Base-by-base conservation (phyloP, 805 yeast genomes). In the Blastobotrys peoriensis region DNA sequence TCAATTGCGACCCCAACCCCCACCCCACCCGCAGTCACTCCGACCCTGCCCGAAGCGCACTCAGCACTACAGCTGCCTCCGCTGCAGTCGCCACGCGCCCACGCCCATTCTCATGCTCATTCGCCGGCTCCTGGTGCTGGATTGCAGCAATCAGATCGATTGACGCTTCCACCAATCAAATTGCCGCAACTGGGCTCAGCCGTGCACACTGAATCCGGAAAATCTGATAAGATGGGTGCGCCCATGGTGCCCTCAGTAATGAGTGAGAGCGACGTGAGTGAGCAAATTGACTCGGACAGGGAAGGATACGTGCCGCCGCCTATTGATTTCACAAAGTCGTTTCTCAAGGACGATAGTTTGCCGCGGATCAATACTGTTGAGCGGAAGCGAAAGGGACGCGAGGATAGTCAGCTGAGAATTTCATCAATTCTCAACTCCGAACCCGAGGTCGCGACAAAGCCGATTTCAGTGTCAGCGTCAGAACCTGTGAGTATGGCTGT, bases 301-400 rank as follows among this genome's bases (percentile, higher is more conserved):
- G n/a, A n/a, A n/a, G 47, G 41, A 19, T 56, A 52, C 28, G 50
- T 52, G 1, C 68, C 68, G 6, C 67, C 68, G 3, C 68, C 70
- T 2, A 63, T 68, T 38, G 73, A 68, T 46, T 68, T 68, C 50
- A 68, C 73, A 0, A 59, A 67, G 13, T 61, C 68, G 47, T 68
- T 64, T 25, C 30, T 8, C 13, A 13, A 25, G 8, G 30, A 13
- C 13, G 30, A 25, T 25, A 25, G 30, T 25, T 8, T 8, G 13
- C 30, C 8, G 8, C 13, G 8, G 13, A 25, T 13, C 13, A 25
- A 25, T 25, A 25, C 30, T 13, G 30, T 25, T 8, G 30, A 8
- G 8, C 8, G 30, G 30, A 25, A 25, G 30, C 8, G 30, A 8
- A 13, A 25, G 8, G 30, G 13, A 8, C 30, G 30, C 13, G 30